Percentiles rank a stretch among this genome's conserved stretches.
Evolutionary conservation across 306 rosid species (phyloP).

Genomic region (Trichosanthes truncata): DNA sequence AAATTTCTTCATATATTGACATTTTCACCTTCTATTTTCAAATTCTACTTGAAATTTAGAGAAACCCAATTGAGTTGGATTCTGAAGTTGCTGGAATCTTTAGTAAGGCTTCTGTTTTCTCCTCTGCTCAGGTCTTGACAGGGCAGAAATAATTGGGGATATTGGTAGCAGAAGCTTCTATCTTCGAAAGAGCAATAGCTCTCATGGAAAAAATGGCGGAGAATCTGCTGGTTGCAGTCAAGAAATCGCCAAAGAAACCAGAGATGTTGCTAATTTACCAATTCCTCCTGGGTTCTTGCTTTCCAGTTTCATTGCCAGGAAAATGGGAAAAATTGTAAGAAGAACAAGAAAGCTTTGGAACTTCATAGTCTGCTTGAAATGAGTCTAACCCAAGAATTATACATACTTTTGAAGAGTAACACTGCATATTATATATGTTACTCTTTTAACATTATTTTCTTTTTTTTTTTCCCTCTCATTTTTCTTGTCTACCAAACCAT

Average conservation of each 20-base stretch:
- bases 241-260: constrained; percentile 13
- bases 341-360: constrained; percentile 59
- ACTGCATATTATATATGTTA: constrained; percentile 18
- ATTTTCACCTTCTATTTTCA: neutral
- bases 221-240: constrained; percentile 19
- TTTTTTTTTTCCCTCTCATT: neutral
- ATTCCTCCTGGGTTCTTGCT: constrained; percentile 29
- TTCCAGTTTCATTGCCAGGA: constrained; percentile 26
- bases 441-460: constrained; percentile 5
- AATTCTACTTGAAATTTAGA: no score
- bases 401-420: constrained; percentile 7
- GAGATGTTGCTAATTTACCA: neutral
- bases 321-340: constrained; percentile 42
- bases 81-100: neutral
- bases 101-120: neutral
- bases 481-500: neutral
- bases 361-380: constrained; percentile 35
- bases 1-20: neutral
- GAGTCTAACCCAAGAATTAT: neutral
- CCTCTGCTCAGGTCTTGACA: constrained; percentile 54
- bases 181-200: constrained; percentile 34
- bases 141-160: constrained; percentile 54
- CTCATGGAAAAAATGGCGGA: neutral
- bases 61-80: neutral
- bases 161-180: constrained; percentile 73